Evolutionary conservation across 164 flowering plant species (phyloP), one percentile per base, ranked within the genome.

Genomic region (Malania oleifera): DNA sequence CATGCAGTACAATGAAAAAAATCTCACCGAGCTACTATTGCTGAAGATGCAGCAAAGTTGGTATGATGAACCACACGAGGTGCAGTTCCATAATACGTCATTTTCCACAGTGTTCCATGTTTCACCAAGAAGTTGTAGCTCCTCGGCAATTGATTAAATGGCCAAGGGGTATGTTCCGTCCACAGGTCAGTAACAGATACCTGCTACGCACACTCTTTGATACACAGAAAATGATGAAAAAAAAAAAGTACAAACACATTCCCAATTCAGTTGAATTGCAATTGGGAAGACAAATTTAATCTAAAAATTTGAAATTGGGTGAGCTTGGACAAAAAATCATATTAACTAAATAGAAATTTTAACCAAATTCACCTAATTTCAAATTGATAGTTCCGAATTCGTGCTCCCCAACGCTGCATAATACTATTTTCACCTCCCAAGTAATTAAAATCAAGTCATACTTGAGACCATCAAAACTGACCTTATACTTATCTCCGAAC

Each of bases 91-190:
- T 93, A 90, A 60, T 88, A 93, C 2, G 97, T 82, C 89, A 93
- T 74, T 68, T 74, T 93, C 99, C 99, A 93, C 15, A 93, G 67
- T 7, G 96, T 41, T 7, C 92, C 97, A 66, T 90, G 95, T 67
- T 93, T 93, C 50, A 93, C 97, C 77, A 93, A 78, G 70, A 93
- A 93, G 65, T 79, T 90, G 66, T 93, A 93, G 75, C 96, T 93
- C 73, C 84, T 81, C 3, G 99, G 99, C 71, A 93, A 63, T 64
- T 93, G 99, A 59, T 93, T 93, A 60, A 93, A 93, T 14, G 99
- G 99, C 99, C 99, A 93, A 8, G 99, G 99, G 1, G 99, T 93
- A 59, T 93, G 99, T 27, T 93, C 99, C 24, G 99, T 40, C 99
- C 97, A 93, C 57, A 93, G 81, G 79, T 93, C 99, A 20, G 95